A percentile compares a stretch with the other conserved stretches of the same genome.
These are phyloP conservation scores for Fusarium sp. DNA, from an alignment of 2,329 filamentous ascomycete genomes.

Conservation along the genomic window DNA sequence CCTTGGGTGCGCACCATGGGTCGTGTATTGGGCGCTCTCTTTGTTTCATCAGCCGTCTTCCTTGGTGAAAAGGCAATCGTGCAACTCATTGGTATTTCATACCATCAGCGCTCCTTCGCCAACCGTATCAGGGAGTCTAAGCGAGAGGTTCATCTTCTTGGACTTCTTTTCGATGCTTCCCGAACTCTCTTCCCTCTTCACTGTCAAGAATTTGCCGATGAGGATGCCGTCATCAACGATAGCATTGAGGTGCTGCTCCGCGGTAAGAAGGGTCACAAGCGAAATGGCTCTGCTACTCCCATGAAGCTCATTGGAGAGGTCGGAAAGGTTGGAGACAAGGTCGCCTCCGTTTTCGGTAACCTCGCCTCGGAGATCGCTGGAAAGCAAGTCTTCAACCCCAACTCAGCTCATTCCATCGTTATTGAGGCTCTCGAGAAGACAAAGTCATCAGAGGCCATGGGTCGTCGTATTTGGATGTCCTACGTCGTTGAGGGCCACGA, in stretches of 20 bases:
- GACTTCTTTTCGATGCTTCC: constrained; percentile 90
- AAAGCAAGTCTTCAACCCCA: constrained; percentile 94
- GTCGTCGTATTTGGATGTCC: constrained; percentile 97
- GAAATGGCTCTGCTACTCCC: constrained; percentile 75
- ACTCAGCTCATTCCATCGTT: constrained; percentile 89
- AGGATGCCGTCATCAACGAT: constrained; percentile 92
- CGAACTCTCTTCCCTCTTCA: constrained; percentile 90
- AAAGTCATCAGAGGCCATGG: constrained; percentile 87
- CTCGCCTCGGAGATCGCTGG: constrained; percentile 95
- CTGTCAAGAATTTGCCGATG: constrained; percentile 88
- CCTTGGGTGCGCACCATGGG: constrained; percentile 69
- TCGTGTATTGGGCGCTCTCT: constrained; percentile 72
- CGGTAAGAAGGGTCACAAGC: constrained; percentile 62
- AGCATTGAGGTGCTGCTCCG: constrained; percentile 76
- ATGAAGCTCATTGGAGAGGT: constrained; percentile 82
- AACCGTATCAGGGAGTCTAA: constrained; percentile 90
- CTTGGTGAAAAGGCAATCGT: constrained; percentile 82
- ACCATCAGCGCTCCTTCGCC: constrained; percentile 86
- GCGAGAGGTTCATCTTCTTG: constrained; percentile 82
- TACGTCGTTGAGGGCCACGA: constrained; percentile 93
- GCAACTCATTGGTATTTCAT: constrained; percentile 85
- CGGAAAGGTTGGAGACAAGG: constrained; percentile 88
- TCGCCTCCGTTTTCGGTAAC: constrained; percentile 92
- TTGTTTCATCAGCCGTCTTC: constrained; percentile 76
- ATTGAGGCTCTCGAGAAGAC: constrained; percentile 88